These are phyloP conservation scores for Gentiana straminea DNA, from an alignment of 257 asterid species.

Conservation along the genomic window DNA sequence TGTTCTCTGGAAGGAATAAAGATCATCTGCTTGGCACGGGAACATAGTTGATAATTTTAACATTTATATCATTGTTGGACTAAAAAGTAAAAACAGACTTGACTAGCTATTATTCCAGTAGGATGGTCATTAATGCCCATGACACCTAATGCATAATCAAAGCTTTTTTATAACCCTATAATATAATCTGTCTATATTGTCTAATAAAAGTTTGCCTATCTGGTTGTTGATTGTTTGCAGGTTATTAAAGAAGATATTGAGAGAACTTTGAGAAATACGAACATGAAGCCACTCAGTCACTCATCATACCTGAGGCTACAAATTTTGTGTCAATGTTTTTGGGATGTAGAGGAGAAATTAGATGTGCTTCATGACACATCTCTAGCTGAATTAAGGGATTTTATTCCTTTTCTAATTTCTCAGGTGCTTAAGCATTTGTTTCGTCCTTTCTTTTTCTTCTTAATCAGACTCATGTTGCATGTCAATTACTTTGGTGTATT, in stretches of 20 bases:
- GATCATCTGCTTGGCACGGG: too few species aligned
- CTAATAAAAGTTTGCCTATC: not conserved
- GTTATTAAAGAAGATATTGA: slow-evolving; percentile 87
- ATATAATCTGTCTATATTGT: not conserved
- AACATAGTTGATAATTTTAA: too few species aligned
- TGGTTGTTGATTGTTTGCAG: slow-evolving; percentile 27
- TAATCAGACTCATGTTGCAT: not conserved
- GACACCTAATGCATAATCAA: too few species aligned
- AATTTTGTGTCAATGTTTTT: slow-evolving; percentile 74
- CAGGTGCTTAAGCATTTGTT: slow-evolving; percentile 40
- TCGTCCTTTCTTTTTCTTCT: not conserved
- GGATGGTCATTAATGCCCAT: too few species aligned
- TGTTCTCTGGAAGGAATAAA: too few species aligned
- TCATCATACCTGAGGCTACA: slow-evolving; percentile 84
- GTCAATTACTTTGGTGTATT: not conserved
- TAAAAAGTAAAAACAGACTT: too few species aligned
- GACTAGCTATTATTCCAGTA: too few species aligned
- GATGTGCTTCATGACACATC: slow-evolving; percentile 54
- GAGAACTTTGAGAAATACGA: slow-evolving; percentile 82
- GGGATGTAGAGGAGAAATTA: slow-evolving; percentile 89
- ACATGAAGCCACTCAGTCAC: slow-evolving; percentile 91
- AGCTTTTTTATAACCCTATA: not conserved
- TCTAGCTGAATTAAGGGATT: slow-evolving; percentile 59
- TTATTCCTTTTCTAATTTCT: slow-evolving; percentile 76
- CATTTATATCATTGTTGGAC: not conserved